A percentile compares a stretch with the other conserved stretches of the same genome.
Evolutionary conservation across 257 asterid species (phyloP).

Genomic region (Nemophila menziesii): DNA sequence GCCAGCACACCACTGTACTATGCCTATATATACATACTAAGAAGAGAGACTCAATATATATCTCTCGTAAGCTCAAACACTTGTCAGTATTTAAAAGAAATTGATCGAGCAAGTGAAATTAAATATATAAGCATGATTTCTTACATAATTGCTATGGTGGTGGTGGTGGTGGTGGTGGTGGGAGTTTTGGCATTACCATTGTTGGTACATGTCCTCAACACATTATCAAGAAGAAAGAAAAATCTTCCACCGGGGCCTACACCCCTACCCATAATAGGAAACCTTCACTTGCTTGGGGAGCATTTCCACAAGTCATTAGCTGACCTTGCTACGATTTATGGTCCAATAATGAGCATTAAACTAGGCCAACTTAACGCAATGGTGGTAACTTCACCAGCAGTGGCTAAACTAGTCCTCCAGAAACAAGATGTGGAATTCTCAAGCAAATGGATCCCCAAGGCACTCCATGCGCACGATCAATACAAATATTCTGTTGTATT

Average conservation of each 20-base stretch:
- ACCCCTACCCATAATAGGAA: conserved; percentile 64
- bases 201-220: background rate
- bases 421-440: conserved; percentile 20
- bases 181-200: too few relatives aligned
- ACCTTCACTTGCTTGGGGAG: conserved; percentile 27
- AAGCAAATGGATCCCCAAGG: conserved; percentile 13
- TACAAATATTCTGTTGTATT: conserved; percentile 9
- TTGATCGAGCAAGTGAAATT: too few relatives aligned
- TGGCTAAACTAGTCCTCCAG: conserved; percentile 48
- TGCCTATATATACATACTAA: too few relatives aligned
- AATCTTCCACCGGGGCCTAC: conserved; percentile 14
- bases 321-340: conserved; percentile 16
- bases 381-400: conserved; percentile 44
- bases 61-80: too few relatives aligned
- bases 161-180: too few relatives aligned
- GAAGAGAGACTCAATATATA: too few relatives aligned
- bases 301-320: conserved; percentile 5
- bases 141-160: too few relatives aligned
- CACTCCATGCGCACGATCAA: conserved; percentile 15
- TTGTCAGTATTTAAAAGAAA: too few relatives aligned
- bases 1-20: too few relatives aligned
- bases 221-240: background rate
- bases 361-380: conserved; percentile 46
- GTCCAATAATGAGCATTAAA: conserved; percentile 26
- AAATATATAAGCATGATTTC: too few relatives aligned